phyloP scores from a whole-genome alignment of 2,329 filamentous ascomycete genomes.

The Cladophialophora carrionii region DNA sequence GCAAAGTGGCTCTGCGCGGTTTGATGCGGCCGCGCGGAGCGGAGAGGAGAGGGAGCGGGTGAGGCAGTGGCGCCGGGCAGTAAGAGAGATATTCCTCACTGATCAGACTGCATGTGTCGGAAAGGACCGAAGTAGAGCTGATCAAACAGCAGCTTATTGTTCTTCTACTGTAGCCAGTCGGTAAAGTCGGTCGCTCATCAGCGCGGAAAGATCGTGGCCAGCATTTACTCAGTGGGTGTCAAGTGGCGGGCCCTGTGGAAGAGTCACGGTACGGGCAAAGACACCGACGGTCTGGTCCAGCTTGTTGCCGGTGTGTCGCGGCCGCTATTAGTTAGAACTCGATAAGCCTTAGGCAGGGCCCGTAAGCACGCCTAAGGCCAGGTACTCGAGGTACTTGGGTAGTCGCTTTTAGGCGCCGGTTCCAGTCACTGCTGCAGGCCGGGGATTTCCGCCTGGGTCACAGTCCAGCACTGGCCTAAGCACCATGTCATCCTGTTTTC shows the following conservation, averaged over 20 bases:
- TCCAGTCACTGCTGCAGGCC: no score
- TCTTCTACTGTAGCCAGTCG: not conserved
- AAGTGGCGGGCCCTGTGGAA: not conserved
- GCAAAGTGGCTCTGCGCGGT: not conserved
- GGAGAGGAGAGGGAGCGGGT: not conserved
- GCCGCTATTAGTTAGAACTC: not conserved
- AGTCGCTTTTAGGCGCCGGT: not conserved
- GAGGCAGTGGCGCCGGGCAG: not conserved
- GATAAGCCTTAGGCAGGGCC: not conserved
- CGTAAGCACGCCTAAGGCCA: not conserved
- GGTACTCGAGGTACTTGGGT: no score
- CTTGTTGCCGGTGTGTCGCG: not conserved
- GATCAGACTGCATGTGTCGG: not conserved
- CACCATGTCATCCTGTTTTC: not conserved
- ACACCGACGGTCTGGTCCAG: not conserved
- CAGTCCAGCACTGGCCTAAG: no score
- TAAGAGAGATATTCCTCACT: not conserved
- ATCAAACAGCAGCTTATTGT: not conserved
- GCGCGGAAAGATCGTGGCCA: not conserved
- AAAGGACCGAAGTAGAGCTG: not conserved
- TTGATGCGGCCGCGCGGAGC: not conserved
- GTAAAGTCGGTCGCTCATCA: not conserved
- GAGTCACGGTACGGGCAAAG: not conserved
- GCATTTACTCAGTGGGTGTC: not conserved
- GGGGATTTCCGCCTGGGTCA: no score